Percentiles rank a stretch among this genome's conserved stretches.
Conservation (phyloP, 768 basidiomycete species). For the Lactarius hengduanensis region DNA sequence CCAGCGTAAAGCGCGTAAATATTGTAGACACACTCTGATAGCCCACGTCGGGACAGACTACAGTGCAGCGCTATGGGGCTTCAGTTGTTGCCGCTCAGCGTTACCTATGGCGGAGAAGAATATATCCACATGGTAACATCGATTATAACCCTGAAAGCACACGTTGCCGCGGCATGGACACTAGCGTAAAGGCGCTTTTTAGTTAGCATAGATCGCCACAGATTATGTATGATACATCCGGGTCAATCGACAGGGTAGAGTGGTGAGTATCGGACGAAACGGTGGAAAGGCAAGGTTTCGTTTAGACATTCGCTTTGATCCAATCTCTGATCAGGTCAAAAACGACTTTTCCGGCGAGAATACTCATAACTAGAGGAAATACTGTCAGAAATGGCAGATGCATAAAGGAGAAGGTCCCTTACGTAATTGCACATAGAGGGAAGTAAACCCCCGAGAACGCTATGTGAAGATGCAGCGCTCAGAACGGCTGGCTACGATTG, state of each 20-base stretch:
- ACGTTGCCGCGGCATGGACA: neutral
- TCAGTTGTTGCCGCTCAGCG: neutral
- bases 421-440: slow-evolving; percentile 2
- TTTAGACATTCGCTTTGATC: slow-evolving; percentile 2
- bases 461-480: neutral
- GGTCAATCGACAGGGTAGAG: neutral
- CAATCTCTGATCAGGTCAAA: slow-evolving; percentile 13
- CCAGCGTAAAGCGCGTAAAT: too few relatives aligned
- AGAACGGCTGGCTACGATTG: neutral
- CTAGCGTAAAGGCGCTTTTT: neutral
- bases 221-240: neutral
- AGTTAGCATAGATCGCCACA: neutral
- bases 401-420: neutral
- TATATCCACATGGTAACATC: neutral
- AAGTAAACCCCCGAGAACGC: too few relatives aligned
- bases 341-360: slow-evolving; percentile 16
- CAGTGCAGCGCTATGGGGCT: neutral
- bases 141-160: neutral
- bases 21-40: neutral
- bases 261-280: neutral
- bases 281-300: neutral
- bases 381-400: neutral
- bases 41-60: neutral
- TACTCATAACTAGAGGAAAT: neutral
- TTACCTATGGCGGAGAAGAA: neutral